Percentiles rank a stretch among this genome's conserved stretches.
Conservation (phyloP, 495 filamentous ascomycete genomes). For the Melanomma pulvis-pyrius region DNA sequence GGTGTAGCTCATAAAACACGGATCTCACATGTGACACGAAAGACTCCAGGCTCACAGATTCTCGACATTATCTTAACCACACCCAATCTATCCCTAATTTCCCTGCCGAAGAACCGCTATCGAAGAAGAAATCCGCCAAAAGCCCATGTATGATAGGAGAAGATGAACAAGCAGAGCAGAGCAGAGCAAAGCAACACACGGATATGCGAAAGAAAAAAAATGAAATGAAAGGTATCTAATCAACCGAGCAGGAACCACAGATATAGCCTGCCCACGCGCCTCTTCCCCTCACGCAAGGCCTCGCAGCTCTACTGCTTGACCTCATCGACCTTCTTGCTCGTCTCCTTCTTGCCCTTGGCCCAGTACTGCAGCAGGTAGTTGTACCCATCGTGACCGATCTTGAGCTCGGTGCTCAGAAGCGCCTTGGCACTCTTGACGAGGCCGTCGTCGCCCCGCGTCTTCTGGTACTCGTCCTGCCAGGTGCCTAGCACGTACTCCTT, state of each 20-base stretch:
- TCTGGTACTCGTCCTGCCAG: slow-evolving; percentile 76
- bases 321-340: slow-evolving; percentile 36
- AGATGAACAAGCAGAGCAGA: neutral
- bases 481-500: slow-evolving; percentile 74
- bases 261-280: neutral
- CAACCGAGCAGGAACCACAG: neutral
- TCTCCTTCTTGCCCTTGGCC: slow-evolving; percentile 37
- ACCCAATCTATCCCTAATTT: slow-evolving; percentile 14
- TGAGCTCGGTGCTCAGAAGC: slow-evolving; percentile 69
- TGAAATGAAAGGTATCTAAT: neutral
- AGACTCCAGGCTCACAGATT: no score
- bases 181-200: neutral
- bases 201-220: neutral
- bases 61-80: no score
- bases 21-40: no score
- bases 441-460: slow-evolving; percentile 67
- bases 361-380: slow-evolving; percentile 59
- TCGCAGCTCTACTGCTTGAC: slow-evolving; percentile 23
- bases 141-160: neutral
- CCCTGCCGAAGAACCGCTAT: neutral
- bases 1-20: no score
- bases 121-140: neutral
- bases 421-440: slow-evolving; percentile 72
- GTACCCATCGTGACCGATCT: slow-evolving; percentile 70
- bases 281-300: neutral